A percentile compares a stretch with the other conserved stretches of the same genome.
Evolutionary conservation across 2,329 filamentous ascomycete genomes (phyloP).

Genomic region (Fusarium musae): DNA sequence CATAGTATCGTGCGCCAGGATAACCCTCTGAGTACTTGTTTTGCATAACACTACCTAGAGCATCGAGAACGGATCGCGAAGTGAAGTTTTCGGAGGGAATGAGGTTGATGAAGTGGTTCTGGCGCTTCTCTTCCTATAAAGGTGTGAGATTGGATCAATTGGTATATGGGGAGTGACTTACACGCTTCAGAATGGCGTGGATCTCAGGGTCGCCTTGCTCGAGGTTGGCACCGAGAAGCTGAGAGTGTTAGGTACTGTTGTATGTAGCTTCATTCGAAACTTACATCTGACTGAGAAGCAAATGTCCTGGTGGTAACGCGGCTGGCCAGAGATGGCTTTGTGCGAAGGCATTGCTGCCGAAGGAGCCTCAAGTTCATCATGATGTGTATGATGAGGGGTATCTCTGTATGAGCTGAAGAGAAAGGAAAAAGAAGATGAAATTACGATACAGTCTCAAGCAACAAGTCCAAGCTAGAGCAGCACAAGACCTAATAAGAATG

Average conservation of each 20-base stretch:
- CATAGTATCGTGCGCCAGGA: constrained; percentile 92
- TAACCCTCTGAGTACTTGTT: constrained; percentile 99
- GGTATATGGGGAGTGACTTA: constrained; percentile 51
- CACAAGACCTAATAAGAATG: constrained; percentile 33
- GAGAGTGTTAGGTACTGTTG: constrained; percentile 4
- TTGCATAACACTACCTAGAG: constrained; percentile 90
- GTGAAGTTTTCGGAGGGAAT: constrained; percentile 95
- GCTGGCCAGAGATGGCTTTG: constrained; percentile 37
- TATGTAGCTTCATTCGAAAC: background rate
- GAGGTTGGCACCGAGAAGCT: constrained; percentile 82
- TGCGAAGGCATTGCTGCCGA: constrained; percentile 41
- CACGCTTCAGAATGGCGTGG: constrained; percentile 87
- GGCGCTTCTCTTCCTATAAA: constrained; percentile 84
- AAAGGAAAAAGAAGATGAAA: background rate
- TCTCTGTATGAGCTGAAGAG: background rate
- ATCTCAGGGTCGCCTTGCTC: constrained; percentile 85
- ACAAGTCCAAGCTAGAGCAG: constrained; percentile 15
- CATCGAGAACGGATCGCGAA: constrained; percentile 87
- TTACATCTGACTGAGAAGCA: constrained; percentile 40
- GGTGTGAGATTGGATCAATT: background rate
- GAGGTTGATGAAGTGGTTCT: constrained; percentile 97
- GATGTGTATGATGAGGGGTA: constrained; percentile 15
- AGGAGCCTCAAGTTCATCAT: constrained; percentile 42
- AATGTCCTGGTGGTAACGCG: constrained; percentile 35
- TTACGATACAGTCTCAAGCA: background rate